Evolutionary conservation across 345 rosid genomes (phyloP).

Genomic region (Melaleuca alternifolia): DNA sequence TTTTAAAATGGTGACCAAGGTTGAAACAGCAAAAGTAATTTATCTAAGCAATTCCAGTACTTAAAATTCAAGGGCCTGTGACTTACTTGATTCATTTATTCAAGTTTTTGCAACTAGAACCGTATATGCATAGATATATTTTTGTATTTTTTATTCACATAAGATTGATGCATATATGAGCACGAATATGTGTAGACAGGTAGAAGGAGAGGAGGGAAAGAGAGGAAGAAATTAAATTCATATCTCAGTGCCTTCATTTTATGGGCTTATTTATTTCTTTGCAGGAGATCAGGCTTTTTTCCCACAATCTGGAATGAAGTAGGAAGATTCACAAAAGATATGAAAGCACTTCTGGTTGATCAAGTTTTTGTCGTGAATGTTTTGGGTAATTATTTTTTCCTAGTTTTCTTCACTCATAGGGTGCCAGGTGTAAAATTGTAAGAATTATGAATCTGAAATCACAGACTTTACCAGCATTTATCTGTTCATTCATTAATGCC

Average conservation of each 20-base stretch:
- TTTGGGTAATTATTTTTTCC: slow-evolving; percentile 36
- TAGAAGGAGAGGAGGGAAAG: neutral
- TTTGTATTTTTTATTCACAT: neutral
- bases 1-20: neutral
- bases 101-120: neutral
- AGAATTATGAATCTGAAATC: neutral
- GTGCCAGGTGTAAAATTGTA: neutral
- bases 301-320: slow-evolving; percentile 24
- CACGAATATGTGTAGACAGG: neutral
- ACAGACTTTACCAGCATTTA: neutral
- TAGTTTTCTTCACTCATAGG: neutral
- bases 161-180: neutral
- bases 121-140: neutral
- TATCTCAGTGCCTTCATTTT: neutral
- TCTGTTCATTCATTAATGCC: neutral
- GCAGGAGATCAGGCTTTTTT: slow-evolving; percentile 26
- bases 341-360: slow-evolving; percentile 63
- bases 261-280: neutral
- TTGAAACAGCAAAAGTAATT: neutral
- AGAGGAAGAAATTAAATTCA: neutral
- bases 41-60: too few relatives aligned
- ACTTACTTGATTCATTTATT: neutral
- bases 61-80: neutral
- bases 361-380: slow-evolving; percentile 75
- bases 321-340: slow-evolving; percentile 49